Evolutionary conservation across 2,329 filamentous ascomycete genomes (phyloP).

Genomic region (Epichloe brachyelytri): DNA sequence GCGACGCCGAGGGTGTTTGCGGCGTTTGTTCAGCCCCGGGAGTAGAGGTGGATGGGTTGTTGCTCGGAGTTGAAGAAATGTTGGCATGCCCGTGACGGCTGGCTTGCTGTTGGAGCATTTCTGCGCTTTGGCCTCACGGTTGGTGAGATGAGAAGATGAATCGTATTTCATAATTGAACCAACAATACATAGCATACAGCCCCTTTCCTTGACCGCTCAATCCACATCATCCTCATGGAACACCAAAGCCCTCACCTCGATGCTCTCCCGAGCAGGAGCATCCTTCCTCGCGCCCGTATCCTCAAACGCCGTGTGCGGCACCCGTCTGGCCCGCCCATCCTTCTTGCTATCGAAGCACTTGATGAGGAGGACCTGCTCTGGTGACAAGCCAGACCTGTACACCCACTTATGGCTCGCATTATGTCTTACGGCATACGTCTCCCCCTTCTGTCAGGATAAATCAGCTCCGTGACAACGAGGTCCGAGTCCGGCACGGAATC

Average conservation of each 20-base stretch:
- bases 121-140: too few relatives aligned
- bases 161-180: too few relatives aligned
- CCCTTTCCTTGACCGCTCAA: neutral
- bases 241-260: conserved; percentile 42
- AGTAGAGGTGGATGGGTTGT: neutral
- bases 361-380: conserved; percentile 43
- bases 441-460: conserved; percentile 35
- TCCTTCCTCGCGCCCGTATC: conserved; percentile 26
- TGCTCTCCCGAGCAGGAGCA: conserved; percentile 42
- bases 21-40: conserved; percentile 3
- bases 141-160: too few relatives aligned
- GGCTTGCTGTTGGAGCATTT: too few relatives aligned
- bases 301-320: conserved; percentile 43
- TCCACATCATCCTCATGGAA: conserved; percentile 19
- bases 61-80: neutral
- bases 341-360: conserved; percentile 48
- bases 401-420: conserved; percentile 35
- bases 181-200: neutral
- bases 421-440: conserved; percentile 34
- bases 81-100: too few relatives aligned
- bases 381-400: conserved; percentile 36
- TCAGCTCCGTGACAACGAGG: conserved; percentile 33
- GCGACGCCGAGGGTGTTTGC: conserved; percentile 6
- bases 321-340: conserved; percentile 31
- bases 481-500: conserved; percentile 35